Base-by-base conservation (phyloP, 805 yeast species). In the Kazachstania martiniae region DNA sequence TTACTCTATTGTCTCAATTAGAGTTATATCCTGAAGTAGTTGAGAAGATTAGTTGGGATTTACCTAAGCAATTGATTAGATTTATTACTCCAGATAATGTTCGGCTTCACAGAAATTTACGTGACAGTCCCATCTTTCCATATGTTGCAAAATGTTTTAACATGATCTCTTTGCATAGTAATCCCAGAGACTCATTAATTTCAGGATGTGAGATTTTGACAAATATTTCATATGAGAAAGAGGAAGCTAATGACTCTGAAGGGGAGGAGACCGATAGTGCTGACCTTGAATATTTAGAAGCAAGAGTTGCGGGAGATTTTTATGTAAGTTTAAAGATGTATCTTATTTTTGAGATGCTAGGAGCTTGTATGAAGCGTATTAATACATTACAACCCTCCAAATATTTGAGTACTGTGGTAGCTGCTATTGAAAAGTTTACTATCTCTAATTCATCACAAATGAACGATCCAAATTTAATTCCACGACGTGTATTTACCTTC, bases 11-110 rank as follows among this genome's bases (percentile, higher is more conserved):
- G 8, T 60, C 57, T 0, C 58, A 74, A 0, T 53, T 84, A 21
- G 45, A 48, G 8, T 55, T 49, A 1, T 53, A 79, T 48, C 61
- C 65, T 12, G 66, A 65, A 8, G 55, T 84, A 19, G 62, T 75
- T 0, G 63, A 68, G 27, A 80, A 77, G 42, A 73, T 86, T 38
- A 94, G 94, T 2, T 87, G 96, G 96, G 96, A 87, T 53, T 50
- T 87, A n/a, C 95, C 95, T 1, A 68, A 66, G 21, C 56, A 82
- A 31, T 42, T 87, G 5, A 46, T 84, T 28, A 63, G 64, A 8
- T 81, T 67, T 50, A 50, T 78, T n/a, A 61, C 61, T 17, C 38
- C 38, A 8, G 33, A 48, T 6, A 57, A 56, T 10, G 45, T 74
- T 61, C 39, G 59, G 49, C 35, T 58, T 44, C 39, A 28, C 18